phyloP scores from a whole-genome alignment of 352 stramenopile genomes.

The Phytophthora capsici region DNA sequence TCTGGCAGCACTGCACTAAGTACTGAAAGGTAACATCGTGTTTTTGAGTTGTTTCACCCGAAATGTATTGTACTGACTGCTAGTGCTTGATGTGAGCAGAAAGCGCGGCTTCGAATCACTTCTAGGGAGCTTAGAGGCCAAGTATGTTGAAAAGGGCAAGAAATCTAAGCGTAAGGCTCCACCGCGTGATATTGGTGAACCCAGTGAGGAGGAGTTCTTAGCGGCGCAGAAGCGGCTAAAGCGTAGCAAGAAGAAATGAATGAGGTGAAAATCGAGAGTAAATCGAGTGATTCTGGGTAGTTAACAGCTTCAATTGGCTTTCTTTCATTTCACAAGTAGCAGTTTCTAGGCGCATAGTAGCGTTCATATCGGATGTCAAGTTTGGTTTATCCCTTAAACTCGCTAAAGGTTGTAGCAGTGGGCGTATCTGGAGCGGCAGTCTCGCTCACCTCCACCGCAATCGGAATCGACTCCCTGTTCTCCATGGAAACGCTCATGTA shows the following conservation, averaged over 20 bases:
- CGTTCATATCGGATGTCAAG: background rate
- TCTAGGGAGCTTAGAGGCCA: constrained; percentile 64
- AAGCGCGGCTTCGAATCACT: constrained; percentile 68
- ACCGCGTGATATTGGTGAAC: constrained; percentile 23
- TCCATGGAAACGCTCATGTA: constrained; percentile 33
- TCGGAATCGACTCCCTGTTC: constrained; percentile 21
- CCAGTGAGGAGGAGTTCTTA: constrained; percentile 73
- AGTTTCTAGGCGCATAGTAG: too few species aligned
- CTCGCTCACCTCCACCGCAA: constrained; percentile 38
- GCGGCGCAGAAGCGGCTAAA: constrained; percentile 62
- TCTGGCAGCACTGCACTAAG: constrained; percentile 41
- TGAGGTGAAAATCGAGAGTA: constrained; percentile 1
- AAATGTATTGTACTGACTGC: constrained; percentile 5
- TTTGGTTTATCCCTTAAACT: constrained; percentile 28
- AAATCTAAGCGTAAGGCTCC: constrained; percentile 44
- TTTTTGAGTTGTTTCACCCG: background rate
- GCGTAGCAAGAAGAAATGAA: constrained; percentile 46
- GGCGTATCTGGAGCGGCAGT: constrained; percentile 24
- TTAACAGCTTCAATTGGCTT: constrained; percentile 24
- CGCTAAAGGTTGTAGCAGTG: constrained; percentile 31
- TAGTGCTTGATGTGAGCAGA: constrained; percentile 31
- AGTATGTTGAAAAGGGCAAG: constrained; percentile 62
- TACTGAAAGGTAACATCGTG: constrained; percentile 42
- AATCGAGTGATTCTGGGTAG: background rate
- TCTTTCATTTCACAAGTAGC: constrained; percentile 5